These are phyloP conservation scores for Alloascoidea africana DNA, from an alignment of 805 yeast genomes.

Conservation along the genomic window DNA sequence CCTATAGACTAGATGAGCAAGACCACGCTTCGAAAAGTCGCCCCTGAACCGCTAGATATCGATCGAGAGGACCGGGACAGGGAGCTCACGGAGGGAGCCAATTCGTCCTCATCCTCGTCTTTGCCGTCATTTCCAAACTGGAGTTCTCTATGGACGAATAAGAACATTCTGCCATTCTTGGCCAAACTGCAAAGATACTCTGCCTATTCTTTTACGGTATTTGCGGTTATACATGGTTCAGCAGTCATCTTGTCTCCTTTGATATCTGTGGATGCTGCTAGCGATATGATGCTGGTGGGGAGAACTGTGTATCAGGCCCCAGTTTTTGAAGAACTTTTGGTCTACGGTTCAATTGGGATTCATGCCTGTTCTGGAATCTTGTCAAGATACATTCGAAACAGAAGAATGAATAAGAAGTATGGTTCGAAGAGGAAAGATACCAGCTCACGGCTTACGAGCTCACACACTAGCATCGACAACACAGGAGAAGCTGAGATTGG, in stretches of 20 bases:
- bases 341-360: slow-evolving; percentile 26
- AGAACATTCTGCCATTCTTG: slow-evolving; percentile 1
- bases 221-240: slow-evolving; percentile 37
- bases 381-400: slow-evolving; percentile 14
- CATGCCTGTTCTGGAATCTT: slow-evolving; percentile 38
- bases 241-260: slow-evolving; percentile 41
- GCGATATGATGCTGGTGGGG: slow-evolving; percentile 42
- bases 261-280: slow-evolving; percentile 25
- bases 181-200: slow-evolving; percentile 34
- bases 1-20: slow-evolving; percentile 3
- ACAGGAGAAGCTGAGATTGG: slow-evolving; percentile 11
- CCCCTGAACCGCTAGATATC: background rate
- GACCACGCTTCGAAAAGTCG: slow-evolving; percentile 1
- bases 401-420: slow-evolving; percentile 10
- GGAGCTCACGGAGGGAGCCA: too few relatives aligned
- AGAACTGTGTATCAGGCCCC: slow-evolving; percentile 45
- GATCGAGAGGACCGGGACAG: slow-evolving; percentile 2
- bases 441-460: slow-evolving; percentile 8
- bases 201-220: slow-evolving; percentile 37
- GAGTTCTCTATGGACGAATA: background rate
- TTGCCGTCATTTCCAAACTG: slow-evolving; percentile 2
- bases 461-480: slow-evolving; percentile 8
- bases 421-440: slow-evolving; percentile 7
- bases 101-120: too few relatives aligned
- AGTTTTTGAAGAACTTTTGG: slow-evolving; percentile 27